Evolutionary conservation across 176 grass and related monocot genomes (phyloP), one percentile per base, ranked within the genome.

Genomic region (Urochloa ruziziensis): DNA sequence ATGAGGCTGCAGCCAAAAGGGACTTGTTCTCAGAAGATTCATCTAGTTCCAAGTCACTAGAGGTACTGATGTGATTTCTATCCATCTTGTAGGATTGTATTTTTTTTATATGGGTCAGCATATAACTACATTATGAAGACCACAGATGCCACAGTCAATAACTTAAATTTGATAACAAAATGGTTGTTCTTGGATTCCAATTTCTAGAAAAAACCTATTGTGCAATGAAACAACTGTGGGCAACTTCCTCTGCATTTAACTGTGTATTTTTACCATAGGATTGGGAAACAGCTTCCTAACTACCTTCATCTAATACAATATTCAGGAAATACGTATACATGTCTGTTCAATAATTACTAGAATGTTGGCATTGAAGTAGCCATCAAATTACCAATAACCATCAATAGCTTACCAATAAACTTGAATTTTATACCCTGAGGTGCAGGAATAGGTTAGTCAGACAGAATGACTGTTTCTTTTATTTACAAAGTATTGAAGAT

Each of bases 11-110:
- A 81, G 30, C 67, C 54, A 64, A 51, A 62, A 87, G 75, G 60
- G 83, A 52, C 48, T 74, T 87, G 42, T 76, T 89, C 83, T 85
- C 82, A 59, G 79, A 86, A 86, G 85, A 62, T 57, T 51, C 70
- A 78, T 79, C 35, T 62, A 58, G 28, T 76, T 25, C 60, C 47
- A 76, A 76, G 25, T 27, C 42, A 40, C 8, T 70, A 35, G 64
- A 81, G 93, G 93, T 95, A 88, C 24, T 59, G 10, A 59, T 74
- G 78, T 32, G 19, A 80, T 64, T 73, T 67, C 19, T n/a, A 34
- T 54, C 65, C 19, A n/a, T 78, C 51, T 13, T 27, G 21, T 86
- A 36, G 7, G 33, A 13, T 27, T 62, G 8, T 46, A 46, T 12
- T 30, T 15, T 71, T 19, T 53, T 28, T 70, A 19, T 80, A 27